These are phyloP conservation scores for Xylaria telfairii DNA, from an alignment of 495 filamentous ascomycete species.

Conservation along the genomic window DNA sequence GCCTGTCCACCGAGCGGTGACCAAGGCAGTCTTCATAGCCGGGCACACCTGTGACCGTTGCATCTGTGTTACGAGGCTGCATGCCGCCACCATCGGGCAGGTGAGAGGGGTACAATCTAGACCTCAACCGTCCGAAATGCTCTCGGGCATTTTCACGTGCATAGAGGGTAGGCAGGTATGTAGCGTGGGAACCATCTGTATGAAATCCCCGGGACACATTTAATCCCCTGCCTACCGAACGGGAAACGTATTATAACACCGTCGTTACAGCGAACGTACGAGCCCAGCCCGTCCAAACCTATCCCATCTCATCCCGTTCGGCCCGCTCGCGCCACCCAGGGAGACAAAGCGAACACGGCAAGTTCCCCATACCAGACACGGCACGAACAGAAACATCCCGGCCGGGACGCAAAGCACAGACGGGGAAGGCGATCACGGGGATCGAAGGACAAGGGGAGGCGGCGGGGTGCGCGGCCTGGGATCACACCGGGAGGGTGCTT, in stretches of 20 bases:
- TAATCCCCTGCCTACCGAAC: neutral
- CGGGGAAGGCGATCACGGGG: conserved; percentile 22
- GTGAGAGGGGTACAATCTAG: neutral
- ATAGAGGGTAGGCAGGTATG: neutral
- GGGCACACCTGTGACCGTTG: conserved; percentile 6
- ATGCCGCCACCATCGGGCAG: neutral
- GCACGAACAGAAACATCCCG: neutral
- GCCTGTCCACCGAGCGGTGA: neutral
- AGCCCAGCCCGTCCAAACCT: neutral
- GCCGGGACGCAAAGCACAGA: conserved; percentile 23
- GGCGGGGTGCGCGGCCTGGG: conserved; percentile 8
- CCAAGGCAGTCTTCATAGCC: neutral
- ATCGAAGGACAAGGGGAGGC: neutral
- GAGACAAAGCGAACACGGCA: conserved; percentile 6
- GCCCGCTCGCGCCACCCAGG: neutral
- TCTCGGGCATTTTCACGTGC: conserved; percentile 16
- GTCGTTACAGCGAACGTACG: neutral
- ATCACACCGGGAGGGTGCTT: conserved; percentile 12
- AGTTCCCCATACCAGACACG: conserved; percentile 12
- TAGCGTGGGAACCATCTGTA: neutral
- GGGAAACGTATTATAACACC: neutral
- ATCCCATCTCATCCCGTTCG: conserved; percentile 1
- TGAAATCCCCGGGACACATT: neutral
- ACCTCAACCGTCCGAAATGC: conserved; percentile 2
- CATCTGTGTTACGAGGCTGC: conserved; percentile 6